Evolutionary conservation across 139 green algal genomes (phyloP), one percentile per base, ranked within the genome.

Genomic region (Zygnema cylindricum): DNA sequence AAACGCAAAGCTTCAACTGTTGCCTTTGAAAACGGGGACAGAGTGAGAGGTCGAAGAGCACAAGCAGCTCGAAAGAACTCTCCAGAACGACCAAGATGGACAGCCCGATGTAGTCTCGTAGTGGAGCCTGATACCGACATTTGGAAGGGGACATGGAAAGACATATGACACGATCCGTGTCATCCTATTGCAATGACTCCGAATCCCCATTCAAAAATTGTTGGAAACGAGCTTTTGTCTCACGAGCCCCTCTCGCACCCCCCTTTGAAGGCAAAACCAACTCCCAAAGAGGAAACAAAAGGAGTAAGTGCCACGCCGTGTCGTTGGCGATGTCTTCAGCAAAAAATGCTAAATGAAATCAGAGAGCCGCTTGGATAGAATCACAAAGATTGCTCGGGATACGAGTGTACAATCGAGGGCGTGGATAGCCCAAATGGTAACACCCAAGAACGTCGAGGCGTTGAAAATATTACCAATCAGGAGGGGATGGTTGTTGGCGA

Each of bases 31-130:
- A 16, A 7, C 7, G 49, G 49, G 16, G 71, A 7, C 3, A 11
- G 71, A 7, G 42, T 79, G 38, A 43, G 11, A 79, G 16, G 38
- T 25, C 38, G 38, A 7, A 79, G 11, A 43, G 71, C 71, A 7
- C 42, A 16, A 11, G 38, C 71, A 79, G 71, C 71, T 25, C 71
- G 71, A 43, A 16, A 79, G 3, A 79, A 16, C 71, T 79, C 71
- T 11, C 71, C 71, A 42, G 7, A 42, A 43, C 38, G 71, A 43
- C 71, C 71, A 3, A 55, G 42, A 3, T 43, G 71, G 42, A 79
- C 38, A 30, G 71, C 71, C 11, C 71, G 36, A 43, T 16, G 71
- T 25, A 30, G 38, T 11, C 71, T 3, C 7, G 71, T 16, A 43
- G 71, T 3, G 38, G 38, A 3, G 71, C 42, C 71, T 25, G 36